Evolutionary conservation across 2,329 filamentous ascomycete species (phyloP).

Genomic region (Geosmithia flava): DNA sequence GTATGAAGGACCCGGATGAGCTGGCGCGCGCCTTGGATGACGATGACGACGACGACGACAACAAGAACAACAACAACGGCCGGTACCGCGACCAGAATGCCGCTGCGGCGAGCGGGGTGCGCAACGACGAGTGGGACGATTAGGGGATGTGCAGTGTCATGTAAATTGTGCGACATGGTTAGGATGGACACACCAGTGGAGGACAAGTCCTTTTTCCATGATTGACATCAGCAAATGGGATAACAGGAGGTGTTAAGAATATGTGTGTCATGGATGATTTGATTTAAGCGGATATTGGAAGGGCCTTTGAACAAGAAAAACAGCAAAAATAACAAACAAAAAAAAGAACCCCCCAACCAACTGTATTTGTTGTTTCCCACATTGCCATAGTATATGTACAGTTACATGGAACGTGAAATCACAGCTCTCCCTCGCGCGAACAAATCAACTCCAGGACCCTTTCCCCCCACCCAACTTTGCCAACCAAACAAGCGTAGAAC

Average conservation of each 20-base stretch:
- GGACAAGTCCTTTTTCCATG: background rate
- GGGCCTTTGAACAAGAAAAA: background rate
- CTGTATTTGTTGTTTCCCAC: background rate
- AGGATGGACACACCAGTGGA: background rate
- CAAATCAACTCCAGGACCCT: background rate
- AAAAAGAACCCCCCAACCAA: background rate
- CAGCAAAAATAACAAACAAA: background rate
- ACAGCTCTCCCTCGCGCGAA: background rate
- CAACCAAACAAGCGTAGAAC: too few species aligned
- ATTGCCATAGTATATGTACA: too few species aligned
- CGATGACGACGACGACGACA: conserved; percentile 37
- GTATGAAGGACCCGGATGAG: conserved; percentile 56
- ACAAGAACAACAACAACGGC: conserved; percentile 7
- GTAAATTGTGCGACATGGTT: background rate
- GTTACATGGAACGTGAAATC: background rate
- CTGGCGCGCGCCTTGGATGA: conserved; percentile 46
- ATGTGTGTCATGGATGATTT: background rate
- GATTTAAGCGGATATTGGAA: background rate
- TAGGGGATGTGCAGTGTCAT: conserved; percentile 5
- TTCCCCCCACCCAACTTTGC: background rate
- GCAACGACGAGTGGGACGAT: conserved; percentile 33
- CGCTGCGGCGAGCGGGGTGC: conserved; percentile 24
- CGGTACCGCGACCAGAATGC: conserved; percentile 9
- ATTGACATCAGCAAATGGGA: too few species aligned
- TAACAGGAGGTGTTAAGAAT: background rate